Conservation (phyloP, 2,329 filamentous ascomycete species). For the Dactylellina cionopaga region DNA sequence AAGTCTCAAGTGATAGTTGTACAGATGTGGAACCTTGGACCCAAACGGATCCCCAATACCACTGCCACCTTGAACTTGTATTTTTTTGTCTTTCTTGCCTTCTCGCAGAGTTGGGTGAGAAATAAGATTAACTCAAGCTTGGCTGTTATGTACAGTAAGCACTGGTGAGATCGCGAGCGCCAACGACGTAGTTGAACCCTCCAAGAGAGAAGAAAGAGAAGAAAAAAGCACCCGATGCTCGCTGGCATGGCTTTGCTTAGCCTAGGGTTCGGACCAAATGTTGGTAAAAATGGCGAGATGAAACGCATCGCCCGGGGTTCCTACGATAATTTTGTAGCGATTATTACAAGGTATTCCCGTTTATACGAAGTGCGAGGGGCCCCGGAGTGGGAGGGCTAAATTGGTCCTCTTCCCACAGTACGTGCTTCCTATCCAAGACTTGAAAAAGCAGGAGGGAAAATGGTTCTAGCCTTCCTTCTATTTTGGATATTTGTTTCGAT, state of each 20-base stretch:
- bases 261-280: too few species aligned
- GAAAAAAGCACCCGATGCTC: too few species aligned
- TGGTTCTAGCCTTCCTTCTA: neutral
- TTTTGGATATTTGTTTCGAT: slow-evolving; percentile 4
- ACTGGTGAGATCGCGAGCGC: slow-evolving; percentile 6
- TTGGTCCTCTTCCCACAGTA: too few species aligned
- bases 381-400: too few species aligned
- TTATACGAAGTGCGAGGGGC: slow-evolving; percentile 14
- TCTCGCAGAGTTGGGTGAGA: slow-evolving; percentile 24
- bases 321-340: neutral
- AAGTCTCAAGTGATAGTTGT: slow-evolving; percentile 20
- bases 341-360: slow-evolving; percentile 13
- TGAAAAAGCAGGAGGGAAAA: slow-evolving; percentile 9
- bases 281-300: slow-evolving; percentile 27
- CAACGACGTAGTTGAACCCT: neutral
- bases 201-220: neutral
- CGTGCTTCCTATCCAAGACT: slow-evolving; percentile 5
- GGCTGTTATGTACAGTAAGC: slow-evolving; percentile 21
- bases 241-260: too few species aligned
- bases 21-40: slow-evolving; percentile 23
- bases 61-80: neutral
- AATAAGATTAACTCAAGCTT: slow-evolving; percentile 38
- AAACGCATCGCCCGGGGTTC: slow-evolving; percentile 16
- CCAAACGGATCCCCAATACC: neutral
- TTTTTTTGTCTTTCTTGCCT: slow-evolving; percentile 1